Conservation (phyloP, 129 eudicot genomes). For the Pulicaria dysenterica region DNA sequence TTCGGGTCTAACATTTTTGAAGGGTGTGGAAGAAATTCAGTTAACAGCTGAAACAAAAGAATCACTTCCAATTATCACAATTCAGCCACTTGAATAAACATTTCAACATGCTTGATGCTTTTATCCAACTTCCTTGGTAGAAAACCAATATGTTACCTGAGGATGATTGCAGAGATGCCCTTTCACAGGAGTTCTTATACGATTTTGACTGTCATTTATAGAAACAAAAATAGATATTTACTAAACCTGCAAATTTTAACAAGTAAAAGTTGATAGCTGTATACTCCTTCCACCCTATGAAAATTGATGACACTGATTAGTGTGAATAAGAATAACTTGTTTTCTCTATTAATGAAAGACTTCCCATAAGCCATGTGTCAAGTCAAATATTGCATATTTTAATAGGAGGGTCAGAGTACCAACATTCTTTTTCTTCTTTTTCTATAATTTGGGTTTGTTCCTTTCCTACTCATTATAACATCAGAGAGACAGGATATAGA, state of each 20-base stretch:
- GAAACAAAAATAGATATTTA: conserved; percentile 7
- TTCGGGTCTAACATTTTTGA: not conserved
- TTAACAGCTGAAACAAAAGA: not conserved
- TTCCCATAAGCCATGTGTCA: not conserved
- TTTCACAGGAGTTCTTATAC: conserved; percentile 40
- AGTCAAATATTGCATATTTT: not conserved
- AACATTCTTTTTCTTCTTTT: not conserved
- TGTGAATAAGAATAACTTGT: not conserved
- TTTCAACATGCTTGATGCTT: too few species aligned
- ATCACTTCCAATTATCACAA: too few species aligned
- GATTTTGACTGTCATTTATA: conserved; percentile 24
- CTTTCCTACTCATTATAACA: not conserved
- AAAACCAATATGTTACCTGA: conserved; percentile 33
- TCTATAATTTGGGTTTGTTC: not conserved
- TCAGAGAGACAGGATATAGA: not conserved
- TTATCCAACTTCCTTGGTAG: too few species aligned
- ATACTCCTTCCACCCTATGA: not conserved
- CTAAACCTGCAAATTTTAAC: conserved; percentile 8
- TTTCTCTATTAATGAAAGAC: not conserved
- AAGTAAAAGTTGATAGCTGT: not conserved
- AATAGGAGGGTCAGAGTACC: not conserved
- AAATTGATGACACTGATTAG: not conserved
- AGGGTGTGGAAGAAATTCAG: not conserved
- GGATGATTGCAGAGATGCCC: conserved; percentile 46
- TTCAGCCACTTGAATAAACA: too few species aligned